phyloP scores from a whole-genome alignment of 2,329 filamentous ascomycete species.

The Aspergillus thermomutatus region DNA sequence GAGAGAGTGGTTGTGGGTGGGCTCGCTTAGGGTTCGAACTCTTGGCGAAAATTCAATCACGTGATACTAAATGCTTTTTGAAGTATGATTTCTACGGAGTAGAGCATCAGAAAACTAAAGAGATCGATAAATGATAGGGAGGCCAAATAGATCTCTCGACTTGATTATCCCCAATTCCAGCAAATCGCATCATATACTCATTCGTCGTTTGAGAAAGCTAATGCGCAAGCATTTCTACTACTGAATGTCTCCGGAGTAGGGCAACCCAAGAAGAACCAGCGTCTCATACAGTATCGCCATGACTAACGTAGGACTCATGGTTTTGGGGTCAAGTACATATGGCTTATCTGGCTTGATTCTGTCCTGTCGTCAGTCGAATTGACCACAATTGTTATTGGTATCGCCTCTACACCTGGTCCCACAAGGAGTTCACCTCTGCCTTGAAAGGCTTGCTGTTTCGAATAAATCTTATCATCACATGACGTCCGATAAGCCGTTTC shows the following conservation, averaged over 20 bases:
- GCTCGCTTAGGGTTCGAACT: slow-evolving; percentile 37
- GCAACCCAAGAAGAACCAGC: background rate
- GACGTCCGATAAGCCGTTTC: background rate
- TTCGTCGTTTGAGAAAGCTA: background rate
- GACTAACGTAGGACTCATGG: background rate
- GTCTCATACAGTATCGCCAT: background rate
- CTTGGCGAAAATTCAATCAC: slow-evolving; percentile 26
- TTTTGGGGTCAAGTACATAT: background rate
- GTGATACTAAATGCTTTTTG: slow-evolving; percentile 13
- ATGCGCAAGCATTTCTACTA: background rate
- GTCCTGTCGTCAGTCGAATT: background rate
- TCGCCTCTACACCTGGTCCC: background rate
- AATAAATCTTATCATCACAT: background rate
- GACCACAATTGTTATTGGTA: background rate
- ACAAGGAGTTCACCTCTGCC: too few species aligned
- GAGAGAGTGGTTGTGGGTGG: slow-evolving; percentile 34
- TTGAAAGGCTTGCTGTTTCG: too few species aligned
- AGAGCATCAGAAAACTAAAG: background rate
- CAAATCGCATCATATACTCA: background rate
- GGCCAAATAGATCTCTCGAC: background rate
- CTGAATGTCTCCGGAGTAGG: background rate
- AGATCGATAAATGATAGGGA: background rate
- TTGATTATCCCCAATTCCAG: background rate
- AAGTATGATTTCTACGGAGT: background rate
- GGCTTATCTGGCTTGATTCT: background rate